Conservation (phyloP, 192 early-diverging fungal species). For the Podila epicladia region DNA sequence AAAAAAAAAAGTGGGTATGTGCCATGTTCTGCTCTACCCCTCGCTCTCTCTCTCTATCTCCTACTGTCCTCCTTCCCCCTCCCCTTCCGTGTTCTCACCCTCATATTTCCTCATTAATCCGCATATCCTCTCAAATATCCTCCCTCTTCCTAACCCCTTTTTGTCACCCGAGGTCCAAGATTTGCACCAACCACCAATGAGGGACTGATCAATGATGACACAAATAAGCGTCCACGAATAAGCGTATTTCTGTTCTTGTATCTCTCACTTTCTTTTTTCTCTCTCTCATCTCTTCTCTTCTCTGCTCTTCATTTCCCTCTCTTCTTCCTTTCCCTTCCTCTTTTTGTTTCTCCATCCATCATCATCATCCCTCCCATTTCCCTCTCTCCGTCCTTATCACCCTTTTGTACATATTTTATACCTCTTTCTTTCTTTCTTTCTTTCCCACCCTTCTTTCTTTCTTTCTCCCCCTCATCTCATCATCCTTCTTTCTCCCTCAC, state of each 20-base stretch:
- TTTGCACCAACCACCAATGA: background rate
- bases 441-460: background rate
- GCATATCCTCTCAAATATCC: background rate
- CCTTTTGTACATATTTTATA: background rate
- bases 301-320: background rate
- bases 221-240: background rate
- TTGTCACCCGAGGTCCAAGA: background rate
- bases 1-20: too few species aligned
- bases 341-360: background rate
- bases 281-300: background rate
- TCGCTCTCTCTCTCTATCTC: conserved; percentile 2
- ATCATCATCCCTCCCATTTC: background rate
- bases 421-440: background rate
- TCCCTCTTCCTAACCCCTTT: background rate
- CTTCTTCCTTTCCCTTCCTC: background rate
- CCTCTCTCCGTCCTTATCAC: background rate
- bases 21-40: background rate
- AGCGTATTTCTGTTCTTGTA: conserved; percentile 4
- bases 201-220: background rate
- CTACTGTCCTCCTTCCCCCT: background rate
- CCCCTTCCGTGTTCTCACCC: background rate
- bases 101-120: background rate
- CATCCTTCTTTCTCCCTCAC: background rate
- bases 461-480: background rate
- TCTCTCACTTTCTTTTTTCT: background rate